Base-by-base conservation (phyloP, 768 basidiomycete species). In the Lactarius indigo region DNA sequence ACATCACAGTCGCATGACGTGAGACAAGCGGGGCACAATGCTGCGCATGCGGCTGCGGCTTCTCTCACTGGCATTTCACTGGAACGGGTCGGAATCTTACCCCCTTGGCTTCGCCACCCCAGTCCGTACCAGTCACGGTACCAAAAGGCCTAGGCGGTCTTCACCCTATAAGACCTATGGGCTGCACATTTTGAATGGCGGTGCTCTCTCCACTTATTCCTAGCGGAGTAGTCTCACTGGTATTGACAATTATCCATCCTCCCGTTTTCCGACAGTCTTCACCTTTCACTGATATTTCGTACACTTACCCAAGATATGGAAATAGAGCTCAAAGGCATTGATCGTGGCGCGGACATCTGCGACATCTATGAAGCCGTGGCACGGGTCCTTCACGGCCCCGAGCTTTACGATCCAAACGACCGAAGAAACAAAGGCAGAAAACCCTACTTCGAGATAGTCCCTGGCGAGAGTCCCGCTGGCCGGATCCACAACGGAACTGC, bases 401-500 rank as follows among this genome's bases (percentile, higher is more conserved):
- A 81, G 15, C 85, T 86, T 70, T 75, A 77, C 66, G 70, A 75
- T 47, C 75, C 79, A 5, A 70, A 74, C 26, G 73, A 77, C 41
- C 75, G 78, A n/a, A 75, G 64, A 71, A 76, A 17, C 47, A 57
- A 59, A 72, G 76, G 33, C n/a, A 52, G 63, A 44, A 28, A 58
- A n/a, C 78, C 89, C 55, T 92, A 92, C 70, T 92, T 91, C 76
- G 71, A 76, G 57, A 84, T 92, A 61, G 71, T 64, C 26, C 77
- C 90, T 12, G 82, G 85, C 55, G 73, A 77, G 64, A 81, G 80
- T 65, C 75, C 75, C 0, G 80, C 79, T 12, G 84, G 85, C 3
- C 78, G 84, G 23, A 78, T 83, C 15, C 90, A 91, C 73, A 77
- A 85, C 70, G 88, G 89, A 1, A 77, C 74, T 2, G 83, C 82